These are phyloP conservation scores for Saxophila tyrrhenica DNA, from an alignment of 495 filamentous ascomycete species.

Conservation along the genomic window DNA sequence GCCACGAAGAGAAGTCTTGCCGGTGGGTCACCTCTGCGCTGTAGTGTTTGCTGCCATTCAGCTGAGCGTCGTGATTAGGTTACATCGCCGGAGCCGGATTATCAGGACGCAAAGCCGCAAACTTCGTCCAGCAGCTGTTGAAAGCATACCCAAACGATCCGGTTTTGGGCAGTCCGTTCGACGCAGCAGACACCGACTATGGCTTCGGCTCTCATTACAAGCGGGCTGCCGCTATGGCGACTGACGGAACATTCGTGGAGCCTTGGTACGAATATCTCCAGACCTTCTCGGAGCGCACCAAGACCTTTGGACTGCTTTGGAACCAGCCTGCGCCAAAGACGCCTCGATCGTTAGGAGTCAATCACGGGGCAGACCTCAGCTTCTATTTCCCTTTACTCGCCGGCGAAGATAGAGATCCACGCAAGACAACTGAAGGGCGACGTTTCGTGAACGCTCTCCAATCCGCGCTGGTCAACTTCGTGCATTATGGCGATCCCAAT, in stretches of 20 bases:
- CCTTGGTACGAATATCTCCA: background rate
- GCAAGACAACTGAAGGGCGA: background rate
- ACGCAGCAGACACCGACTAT: background rate
- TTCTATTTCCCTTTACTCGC: background rate
- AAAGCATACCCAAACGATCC: background rate
- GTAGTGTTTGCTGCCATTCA: too few relatives aligned
- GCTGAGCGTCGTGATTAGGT: background rate
- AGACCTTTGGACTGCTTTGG: background rate
- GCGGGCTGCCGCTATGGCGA: background rate
- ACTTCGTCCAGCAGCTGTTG: background rate
- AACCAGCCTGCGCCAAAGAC: background rate
- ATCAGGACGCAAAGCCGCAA: background rate
- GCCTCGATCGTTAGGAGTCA: background rate
- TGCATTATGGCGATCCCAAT: background rate
- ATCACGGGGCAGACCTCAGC: background rate
- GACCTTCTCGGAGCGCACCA: background rate
- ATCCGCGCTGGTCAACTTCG: background rate
- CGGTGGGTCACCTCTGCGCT: too few relatives aligned
- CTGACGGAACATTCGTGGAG: background rate
- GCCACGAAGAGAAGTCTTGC: background rate
- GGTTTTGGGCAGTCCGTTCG: background rate
- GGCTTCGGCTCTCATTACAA: background rate
- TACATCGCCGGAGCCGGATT: background rate
- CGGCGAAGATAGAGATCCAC: background rate
- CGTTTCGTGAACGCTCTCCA: background rate